These are phyloP conservation scores for Incumbomyces delicatus DNA, from an alignment of 2,329 filamentous ascomycete species.

Conservation along the genomic window DNA sequence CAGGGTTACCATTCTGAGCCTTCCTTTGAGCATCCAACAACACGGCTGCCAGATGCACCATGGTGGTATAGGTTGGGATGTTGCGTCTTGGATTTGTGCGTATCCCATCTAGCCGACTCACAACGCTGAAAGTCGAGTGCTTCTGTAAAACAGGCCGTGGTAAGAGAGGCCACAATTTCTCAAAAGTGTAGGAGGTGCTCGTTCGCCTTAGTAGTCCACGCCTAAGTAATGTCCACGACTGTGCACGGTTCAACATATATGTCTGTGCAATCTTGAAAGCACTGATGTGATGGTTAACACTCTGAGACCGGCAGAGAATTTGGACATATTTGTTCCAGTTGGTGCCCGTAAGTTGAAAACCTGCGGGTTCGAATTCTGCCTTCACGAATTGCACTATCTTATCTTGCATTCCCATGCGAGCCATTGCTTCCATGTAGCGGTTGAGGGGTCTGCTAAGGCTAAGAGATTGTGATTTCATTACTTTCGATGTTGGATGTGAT, in stretches of 20 bases:
- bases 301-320: constrained; percentile 51
- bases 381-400: constrained; percentile 44
- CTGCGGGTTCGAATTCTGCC: constrained; percentile 46
- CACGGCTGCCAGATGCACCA: constrained; percentile 34
- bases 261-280: constrained; percentile 69
- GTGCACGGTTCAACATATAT: constrained; percentile 68
- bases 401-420: constrained; percentile 43
- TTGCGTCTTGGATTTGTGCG: constrained; percentile 27
- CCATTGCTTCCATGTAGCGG: constrained; percentile 44
- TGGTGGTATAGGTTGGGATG: constrained; percentile 35
- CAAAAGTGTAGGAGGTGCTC: neutral
- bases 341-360: constrained; percentile 63
- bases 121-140: neutral
- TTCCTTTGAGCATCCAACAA: constrained; percentile 28
- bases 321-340: constrained; percentile 77
- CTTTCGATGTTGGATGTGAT: neutral
- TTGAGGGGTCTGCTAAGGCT: constrained; percentile 41
- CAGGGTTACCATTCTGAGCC: constrained; percentile 27
- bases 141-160: constrained; percentile 13
- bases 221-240: constrained; percentile 52
- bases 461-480: constrained; percentile 36
- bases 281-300: constrained; percentile 41
- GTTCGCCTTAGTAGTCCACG: constrained; percentile 19
- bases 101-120: neutral
- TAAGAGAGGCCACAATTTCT: constrained; percentile 24